Base-by-base conservation (phyloP, 306 rosid genomes). In the cucumber (Cucumis sativus) region DNA sequence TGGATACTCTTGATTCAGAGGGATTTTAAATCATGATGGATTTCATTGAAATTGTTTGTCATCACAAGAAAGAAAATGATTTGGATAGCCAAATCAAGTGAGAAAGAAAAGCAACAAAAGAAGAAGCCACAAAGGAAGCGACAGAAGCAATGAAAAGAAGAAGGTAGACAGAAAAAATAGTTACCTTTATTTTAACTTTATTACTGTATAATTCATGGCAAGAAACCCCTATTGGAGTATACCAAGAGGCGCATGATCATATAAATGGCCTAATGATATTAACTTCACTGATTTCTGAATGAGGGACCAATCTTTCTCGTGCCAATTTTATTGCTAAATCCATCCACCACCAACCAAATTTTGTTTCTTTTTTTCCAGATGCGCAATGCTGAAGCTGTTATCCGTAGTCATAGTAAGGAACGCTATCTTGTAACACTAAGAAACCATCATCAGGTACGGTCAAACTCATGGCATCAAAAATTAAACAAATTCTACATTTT, bases 61-160 rank as follows among this genome's bases (percentile, higher is more conserved):
- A 52, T 52, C 57, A 16, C 20, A 16, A 52, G 57, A 16, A 52
- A 52, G 20, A 6, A 8, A 52, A 52, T 52, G 9, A 52, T 15
- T 15, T 51, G n/a, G 18, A 51, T 51, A 23, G 85, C 80, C 54
- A 84, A 89, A 78, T 79, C 96, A 43, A 52, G 83, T 23, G 80
- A 84, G 49, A 87, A 85, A 88, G 89, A 87, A 75, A 89, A 85
- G 82, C 79, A 82, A 69, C 80, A 67, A 87, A 84, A 76, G 84
- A 86, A 81, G 51, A 41, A 54, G 61, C 76, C 61, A 72, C 60
- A 51, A 21, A 75, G 55, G 78, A 51, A 75, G 67, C 68, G 78
- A 35, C 65, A 62, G 89, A 85, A 76, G 84, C 88, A 81, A 70
- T 87, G 83, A 56, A 88, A 84, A 71, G 91, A 86, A 76, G 87